A percentile compares a stretch with the other conserved stretches of the same genome.
Conservation (phyloP, 805 yeast genomes). For the Yarrowia yakushimensis region DNA sequence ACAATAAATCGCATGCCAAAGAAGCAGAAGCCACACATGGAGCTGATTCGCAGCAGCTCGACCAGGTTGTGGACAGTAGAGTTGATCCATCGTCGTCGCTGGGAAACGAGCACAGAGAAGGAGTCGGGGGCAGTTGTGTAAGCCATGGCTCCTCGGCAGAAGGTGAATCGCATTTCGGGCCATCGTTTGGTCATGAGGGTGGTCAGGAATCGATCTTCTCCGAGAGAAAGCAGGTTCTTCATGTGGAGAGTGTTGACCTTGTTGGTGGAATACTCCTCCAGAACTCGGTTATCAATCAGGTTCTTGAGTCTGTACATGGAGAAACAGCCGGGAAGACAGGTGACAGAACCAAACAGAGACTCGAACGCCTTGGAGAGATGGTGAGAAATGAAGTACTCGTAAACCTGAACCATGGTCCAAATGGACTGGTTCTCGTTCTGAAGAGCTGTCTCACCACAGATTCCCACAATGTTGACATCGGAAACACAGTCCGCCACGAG, state of each 20-base stretch:
- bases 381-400: slow-evolving; percentile 61
- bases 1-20: slow-evolving; percentile 60
- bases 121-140: slow-evolving; percentile 56
- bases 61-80: slow-evolving; percentile 61
- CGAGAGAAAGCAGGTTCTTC: slow-evolving; percentile 57
- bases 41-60: slow-evolving; percentile 53
- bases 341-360: slow-evolving; percentile 58
- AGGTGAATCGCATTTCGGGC: slow-evolving; percentile 52
- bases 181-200: slow-evolving; percentile 56
- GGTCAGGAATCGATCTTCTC: slow-evolving; percentile 59
- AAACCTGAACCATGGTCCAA: slow-evolving; percentile 60
- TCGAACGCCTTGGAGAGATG: slow-evolving; percentile 65
- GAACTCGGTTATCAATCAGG: slow-evolving; percentile 57
- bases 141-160: slow-evolving; percentile 57
- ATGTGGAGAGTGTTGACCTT: slow-evolving; percentile 56
- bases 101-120: slow-evolving; percentile 50
- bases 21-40: slow-evolving; percentile 60
- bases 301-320: slow-evolving; percentile 54
- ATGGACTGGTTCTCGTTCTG: slow-evolving; percentile 50
- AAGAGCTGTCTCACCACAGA: slow-evolving; percentile 61
- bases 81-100: slow-evolving; percentile 64
- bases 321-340: slow-evolving; percentile 67
- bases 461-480: slow-evolving; percentile 54
- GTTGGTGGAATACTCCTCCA: slow-evolving; percentile 54
- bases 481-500: slow-evolving; percentile 54